Conservation (phyloP, 2,329 filamentous ascomycete genomes). For the Diaporthe citriasiana region DNA sequence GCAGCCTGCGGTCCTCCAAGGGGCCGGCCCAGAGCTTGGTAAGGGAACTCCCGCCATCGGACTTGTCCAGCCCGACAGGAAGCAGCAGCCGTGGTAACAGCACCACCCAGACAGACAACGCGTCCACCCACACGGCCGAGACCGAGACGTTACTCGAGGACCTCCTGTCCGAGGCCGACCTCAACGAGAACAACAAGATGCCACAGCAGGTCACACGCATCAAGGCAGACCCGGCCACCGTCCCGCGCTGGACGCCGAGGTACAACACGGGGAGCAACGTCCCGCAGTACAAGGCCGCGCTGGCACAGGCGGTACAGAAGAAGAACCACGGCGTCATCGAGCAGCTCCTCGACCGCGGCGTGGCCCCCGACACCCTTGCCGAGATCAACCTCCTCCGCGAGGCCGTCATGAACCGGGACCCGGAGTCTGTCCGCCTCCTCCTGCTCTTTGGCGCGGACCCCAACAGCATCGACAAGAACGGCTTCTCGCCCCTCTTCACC, state of each 20-base stretch:
- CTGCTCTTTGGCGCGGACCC: conserved; percentile 70
- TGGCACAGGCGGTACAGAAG: conserved; percentile 68
- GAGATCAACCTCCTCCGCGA: conserved; percentile 66
- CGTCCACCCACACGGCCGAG: conserved; percentile 49
- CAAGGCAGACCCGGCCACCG: conserved; percentile 63
- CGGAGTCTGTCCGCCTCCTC: conserved; percentile 67
- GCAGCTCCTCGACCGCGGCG: conserved; percentile 71
- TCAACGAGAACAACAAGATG: conserved; percentile 50
- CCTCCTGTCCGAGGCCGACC: conserved; percentile 53
- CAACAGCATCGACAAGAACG: conserved; percentile 64
- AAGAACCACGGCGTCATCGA: conserved; percentile 70
- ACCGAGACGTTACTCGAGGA: conserved; percentile 54
- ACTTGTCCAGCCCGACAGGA: conserved; percentile 40
- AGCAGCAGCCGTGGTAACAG: conserved; percentile 34
- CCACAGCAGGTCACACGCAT: conserved; percentile 61
- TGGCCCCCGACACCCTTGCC: conserved; percentile 62
- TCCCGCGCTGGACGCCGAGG: conserved; percentile 67
- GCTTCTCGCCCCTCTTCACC: conserved; percentile 65
- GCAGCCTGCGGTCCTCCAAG: conserved; percentile 42
- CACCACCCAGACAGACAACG: conserved; percentile 47
- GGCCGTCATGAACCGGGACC: conserved; percentile 64
- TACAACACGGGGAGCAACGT: conserved; percentile 59
- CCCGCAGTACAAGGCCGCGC: conserved; percentile 60
- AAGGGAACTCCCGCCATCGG: conserved; percentile 38
- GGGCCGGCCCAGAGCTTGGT: conserved; percentile 37